Evolutionary conservation across 129 eudicot genomes (phyloP).

Genomic region (Artemisia tridentata): DNA sequence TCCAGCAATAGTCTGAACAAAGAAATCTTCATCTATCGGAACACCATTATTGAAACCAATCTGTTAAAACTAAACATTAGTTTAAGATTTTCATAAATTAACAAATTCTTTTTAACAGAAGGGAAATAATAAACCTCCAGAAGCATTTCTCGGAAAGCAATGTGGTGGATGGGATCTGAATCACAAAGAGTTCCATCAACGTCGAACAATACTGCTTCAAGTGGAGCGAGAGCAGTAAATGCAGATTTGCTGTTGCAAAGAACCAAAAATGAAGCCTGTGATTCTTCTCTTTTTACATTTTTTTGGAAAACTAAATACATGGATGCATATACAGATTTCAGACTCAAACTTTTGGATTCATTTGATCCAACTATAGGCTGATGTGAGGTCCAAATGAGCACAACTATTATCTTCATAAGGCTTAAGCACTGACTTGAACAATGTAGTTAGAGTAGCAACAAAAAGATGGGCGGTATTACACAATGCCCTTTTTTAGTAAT

Average conservation of each 20-base stretch:
- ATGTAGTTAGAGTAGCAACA: too few species aligned
- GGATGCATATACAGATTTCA: conserved; percentile 5
- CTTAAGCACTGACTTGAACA: too few species aligned
- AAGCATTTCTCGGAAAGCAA: conserved; percentile 89
- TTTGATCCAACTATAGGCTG: conserved; percentile 2
- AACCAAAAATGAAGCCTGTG: conserved; percentile 17
- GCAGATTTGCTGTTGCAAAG: conserved; percentile 47
- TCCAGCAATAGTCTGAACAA: conserved; percentile 70
- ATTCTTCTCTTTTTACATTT: neutral
- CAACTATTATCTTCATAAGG: neutral
- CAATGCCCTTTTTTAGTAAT: too few species aligned
- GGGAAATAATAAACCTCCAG: conserved; percentile 37
- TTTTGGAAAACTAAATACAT: neutral
- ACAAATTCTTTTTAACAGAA: too few species aligned
- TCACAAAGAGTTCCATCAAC: conserved; percentile 95
- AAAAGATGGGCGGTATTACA: too few species aligned
- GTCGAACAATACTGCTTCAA: conserved; percentile 83
- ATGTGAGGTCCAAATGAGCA: neutral
- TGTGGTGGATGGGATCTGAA: conserved; percentile 81
- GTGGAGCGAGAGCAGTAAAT: conserved; percentile 69
- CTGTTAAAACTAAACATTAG: conserved; percentile 31
- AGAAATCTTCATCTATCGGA: conserved; percentile 77
- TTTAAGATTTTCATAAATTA: too few species aligned
- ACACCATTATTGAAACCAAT: conserved; percentile 88
- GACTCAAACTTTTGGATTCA: too few species aligned